A percentile compares a stretch with the other conserved stretches of the same genome.
These are phyloP conservation scores for Boletus pseudo-olivaceus DNA, from an alignment of 768 basidiomycete genomes.

Conservation along the genomic window DNA sequence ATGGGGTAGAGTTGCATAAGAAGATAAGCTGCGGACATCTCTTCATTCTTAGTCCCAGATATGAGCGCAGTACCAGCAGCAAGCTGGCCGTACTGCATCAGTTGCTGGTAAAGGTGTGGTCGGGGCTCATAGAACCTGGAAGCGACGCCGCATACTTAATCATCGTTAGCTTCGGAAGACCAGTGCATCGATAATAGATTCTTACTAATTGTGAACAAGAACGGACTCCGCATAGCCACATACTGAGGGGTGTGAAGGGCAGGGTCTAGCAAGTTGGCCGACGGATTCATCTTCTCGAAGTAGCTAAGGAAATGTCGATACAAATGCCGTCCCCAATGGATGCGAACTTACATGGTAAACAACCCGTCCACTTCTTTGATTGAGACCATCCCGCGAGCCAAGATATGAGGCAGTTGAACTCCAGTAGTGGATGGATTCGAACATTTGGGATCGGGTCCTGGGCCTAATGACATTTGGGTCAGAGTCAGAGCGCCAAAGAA, in stretches of 20 bases:
- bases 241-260: slow-evolving; percentile 79
- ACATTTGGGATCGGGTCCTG: slow-evolving; percentile 40
- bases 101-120: slow-evolving; percentile 62
- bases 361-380: slow-evolving; percentile 65
- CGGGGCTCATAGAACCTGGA: slow-evolving; percentile 76
- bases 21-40: slow-evolving; percentile 82
- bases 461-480: slow-evolving; percentile 30
- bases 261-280: slow-evolving; percentile 76
- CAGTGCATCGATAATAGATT: slow-evolving; percentile 17
- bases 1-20: slow-evolving; percentile 73
- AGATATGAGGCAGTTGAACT: slow-evolving; percentile 59
- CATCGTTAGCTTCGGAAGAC: slow-evolving; percentile 4
- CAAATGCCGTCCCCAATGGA: not conserved
- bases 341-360: slow-evolving; percentile 58
- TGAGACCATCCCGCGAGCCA: slow-evolving; percentile 60
- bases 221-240: slow-evolving; percentile 81
- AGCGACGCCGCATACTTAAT: slow-evolving; percentile 79
- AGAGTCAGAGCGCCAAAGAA: not conserved
- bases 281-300: slow-evolving; percentile 76
- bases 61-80: slow-evolving; percentile 77
- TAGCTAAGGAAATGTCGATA: slow-evolving; percentile 42
- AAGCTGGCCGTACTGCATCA: slow-evolving; percentile 72
- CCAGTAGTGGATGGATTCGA: slow-evolving; percentile 38
- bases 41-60: slow-evolving; percentile 75
- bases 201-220: slow-evolving; percentile 88